Base-by-base conservation (phyloP, 768 basidiomycete species). In the Terana coerulea region DNA sequence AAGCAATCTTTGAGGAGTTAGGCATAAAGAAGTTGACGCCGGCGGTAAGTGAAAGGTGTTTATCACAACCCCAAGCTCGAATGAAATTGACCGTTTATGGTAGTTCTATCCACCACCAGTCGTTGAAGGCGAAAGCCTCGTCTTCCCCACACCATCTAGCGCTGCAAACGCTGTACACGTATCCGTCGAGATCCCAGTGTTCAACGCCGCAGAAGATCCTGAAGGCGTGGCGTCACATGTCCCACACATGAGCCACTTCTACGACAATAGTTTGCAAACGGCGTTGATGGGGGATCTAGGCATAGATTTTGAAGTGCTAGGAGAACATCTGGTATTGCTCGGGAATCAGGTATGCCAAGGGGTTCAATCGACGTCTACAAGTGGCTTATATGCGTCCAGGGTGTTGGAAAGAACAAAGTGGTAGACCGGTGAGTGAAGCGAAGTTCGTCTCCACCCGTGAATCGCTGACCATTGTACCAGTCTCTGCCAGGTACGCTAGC, bases 321-420 rank as follows among this genome's bases (percentile, higher is more conserved):
- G 77, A 5, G 83, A 84, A 58, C 83, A 86, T 63, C 68, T 85
- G 26, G 81, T 86, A 4, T 60, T 86, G 9, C 68, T 86, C 1
- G 84, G 84, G 17, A 86, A 86, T 60, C 84, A 86, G 73, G 81
- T 81, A 52, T 17, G 68, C 33, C 6, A 34, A 17, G 25, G 29
- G 25, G 22, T 15, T 15, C 24, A 47, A 6, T 31, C 21, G 15
- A n/a, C 22, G 6, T 17, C 6, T 33, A 10, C 10, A 40, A 9
- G 28, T 11, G 29, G 21, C 9, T 24, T 19, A 12, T 17, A n/a
- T n/a, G 25, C 3, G 37, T 12, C 19, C 49, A 81, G 76, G 84
- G 84, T 31, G 84, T 86, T 11, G 84, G 84, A 14, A 86, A 84
- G 72, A 86, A 86, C 61, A 84, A 84, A 66, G 75, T 86, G 37